Evolutionary conservation across 2,329 filamentous ascomycete species (phyloP).

Genomic region (Diaporthe ilicicola): DNA sequence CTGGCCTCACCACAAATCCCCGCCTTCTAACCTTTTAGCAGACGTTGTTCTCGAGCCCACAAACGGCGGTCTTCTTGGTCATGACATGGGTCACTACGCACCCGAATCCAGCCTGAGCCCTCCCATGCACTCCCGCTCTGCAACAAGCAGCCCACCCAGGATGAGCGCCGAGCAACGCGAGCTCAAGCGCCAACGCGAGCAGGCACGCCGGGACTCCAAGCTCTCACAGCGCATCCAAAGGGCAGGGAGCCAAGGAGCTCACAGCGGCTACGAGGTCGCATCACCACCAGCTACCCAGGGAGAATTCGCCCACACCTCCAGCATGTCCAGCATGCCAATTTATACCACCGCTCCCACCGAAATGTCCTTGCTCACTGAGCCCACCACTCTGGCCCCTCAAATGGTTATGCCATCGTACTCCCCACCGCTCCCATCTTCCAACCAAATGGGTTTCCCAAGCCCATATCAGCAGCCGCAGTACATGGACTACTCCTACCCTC

Average conservation of each 20-base stretch:
- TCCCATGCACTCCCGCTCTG: conserved; percentile 58
- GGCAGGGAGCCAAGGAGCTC: conserved; percentile 50
- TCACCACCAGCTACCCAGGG: conserved; percentile 53
- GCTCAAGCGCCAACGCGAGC: conserved; percentile 68
- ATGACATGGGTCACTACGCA: conserved; percentile 57
- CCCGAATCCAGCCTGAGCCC: conserved; percentile 63
- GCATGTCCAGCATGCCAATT: conserved; percentile 57
- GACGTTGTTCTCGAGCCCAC: conserved; percentile 43
- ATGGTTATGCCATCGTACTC: conserved; percentile 61
- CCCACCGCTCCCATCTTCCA: conserved; percentile 54
- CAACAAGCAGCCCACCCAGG: conserved; percentile 66
- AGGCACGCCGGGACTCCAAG: conserved; percentile 66
- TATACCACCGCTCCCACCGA: conserved; percentile 61
- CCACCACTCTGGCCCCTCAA: conserved; percentile 50
- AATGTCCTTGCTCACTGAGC: conserved; percentile 61
- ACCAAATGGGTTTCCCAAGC: conserved; percentile 41
- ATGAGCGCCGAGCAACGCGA: conserved; percentile 69
- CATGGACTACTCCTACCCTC: conserved; percentile 43
- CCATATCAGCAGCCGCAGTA: conserved; percentile 47
- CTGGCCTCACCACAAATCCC: background rate
- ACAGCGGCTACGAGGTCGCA: conserved; percentile 41
- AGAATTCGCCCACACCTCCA: conserved; percentile 50
- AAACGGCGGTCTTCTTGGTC: conserved; percentile 49
- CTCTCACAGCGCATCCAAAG: conserved; percentile 59
- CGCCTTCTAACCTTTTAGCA: conserved; percentile 27